Evolutionary conservation across 179 eudicot species (phyloP), one percentile per base, ranked within the genome.

Genomic region (Beta macrorhiza): DNA sequence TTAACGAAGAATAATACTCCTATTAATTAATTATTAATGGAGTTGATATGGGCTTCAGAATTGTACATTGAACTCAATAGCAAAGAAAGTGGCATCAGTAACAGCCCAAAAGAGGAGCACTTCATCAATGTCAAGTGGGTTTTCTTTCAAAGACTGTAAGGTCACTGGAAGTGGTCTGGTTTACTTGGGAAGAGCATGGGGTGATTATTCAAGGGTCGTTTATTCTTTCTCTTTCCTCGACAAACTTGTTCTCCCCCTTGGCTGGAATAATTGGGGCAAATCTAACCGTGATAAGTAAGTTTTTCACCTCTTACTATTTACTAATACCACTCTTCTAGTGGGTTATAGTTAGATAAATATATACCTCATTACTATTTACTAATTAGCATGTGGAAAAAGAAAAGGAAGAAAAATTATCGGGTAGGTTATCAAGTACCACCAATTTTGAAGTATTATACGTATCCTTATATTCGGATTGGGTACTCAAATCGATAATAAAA

Each of bases 171-270:
- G 82, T 64, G 92, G 94, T 32, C 71, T 29, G 19, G 85, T 92
- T 2, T 91, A 90, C 82, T 83, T 92, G 15, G 97, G 97, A 58
- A 86, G 97, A 76, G 91, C 97, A 14, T 92, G 95, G 95, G 94
- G 90, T 37, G 89, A 89, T 56, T 88, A 86, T 72, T 91, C 97
- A 0, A 85, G 93, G 51, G 95, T 92, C 6, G 87, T 91, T 5
- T 92, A 87, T 82, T 91, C 97, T 16, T 92, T 85, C 82, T 88
- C 94, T 2, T 92, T 88, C 77, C 81, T 92, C 83, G 97, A 90
- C 74, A 87, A 72, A 22, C 67, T 87, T 62, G 90, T 92, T 70
- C 85, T 85, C 19, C 91, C 91, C 37, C 88, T 88, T 67, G 97
- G 92, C 6, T 91, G 95, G 97, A 89, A 86, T 69, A 85, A 87